Conservation (phyloP, 495 filamentous ascomycete species). For the Aspergillus biplanus region DNA sequence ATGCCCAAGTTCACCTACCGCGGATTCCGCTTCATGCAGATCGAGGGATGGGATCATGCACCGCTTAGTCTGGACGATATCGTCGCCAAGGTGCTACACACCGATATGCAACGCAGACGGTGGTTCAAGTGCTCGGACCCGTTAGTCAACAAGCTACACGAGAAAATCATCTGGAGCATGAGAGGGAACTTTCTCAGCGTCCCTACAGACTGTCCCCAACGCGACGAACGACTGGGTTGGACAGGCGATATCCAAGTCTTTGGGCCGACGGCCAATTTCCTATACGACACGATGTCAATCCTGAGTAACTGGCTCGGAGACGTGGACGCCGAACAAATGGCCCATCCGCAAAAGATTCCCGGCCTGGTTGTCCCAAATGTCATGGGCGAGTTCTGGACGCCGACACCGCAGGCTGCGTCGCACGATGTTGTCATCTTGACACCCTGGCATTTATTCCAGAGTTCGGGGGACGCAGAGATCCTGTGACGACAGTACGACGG, state of each 20-base stretch:
- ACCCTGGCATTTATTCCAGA: conserved; percentile 47
- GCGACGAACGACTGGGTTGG: conserved; percentile 61
- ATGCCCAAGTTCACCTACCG: conserved; percentile 56
- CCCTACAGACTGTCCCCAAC: conserved; percentile 59
- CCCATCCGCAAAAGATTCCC: conserved; percentile 15
- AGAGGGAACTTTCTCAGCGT: conserved; percentile 57
- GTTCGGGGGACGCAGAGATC: conserved; percentile 45
- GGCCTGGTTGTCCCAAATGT: conserved; percentile 42
- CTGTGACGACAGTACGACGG: conserved; percentile 40
- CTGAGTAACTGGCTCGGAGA: conserved; percentile 48
- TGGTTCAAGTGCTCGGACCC: conserved; percentile 50
- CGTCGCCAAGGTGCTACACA: conserved; percentile 52
- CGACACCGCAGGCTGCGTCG: conserved; percentile 44
- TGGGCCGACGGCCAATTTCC: conserved; percentile 49
- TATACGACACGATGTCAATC: conserved; percentile 38
- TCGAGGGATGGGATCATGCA: conserved; percentile 45
- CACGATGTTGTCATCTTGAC: conserved; percentile 48
- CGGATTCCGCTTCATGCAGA: conserved; percentile 44
- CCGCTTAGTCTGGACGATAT: conserved; percentile 28
- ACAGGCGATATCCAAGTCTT: conserved; percentile 58
- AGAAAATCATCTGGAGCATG: conserved; percentile 57
- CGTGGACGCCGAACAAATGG: conserved; percentile 38
- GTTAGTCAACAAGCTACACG: conserved; percentile 52
- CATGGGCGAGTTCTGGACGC: neutral
- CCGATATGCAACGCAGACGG: conserved; percentile 53